Conservation (phyloP, 495 filamentous ascomycete genomes). For the Alectoria sarmentosa region DNA sequence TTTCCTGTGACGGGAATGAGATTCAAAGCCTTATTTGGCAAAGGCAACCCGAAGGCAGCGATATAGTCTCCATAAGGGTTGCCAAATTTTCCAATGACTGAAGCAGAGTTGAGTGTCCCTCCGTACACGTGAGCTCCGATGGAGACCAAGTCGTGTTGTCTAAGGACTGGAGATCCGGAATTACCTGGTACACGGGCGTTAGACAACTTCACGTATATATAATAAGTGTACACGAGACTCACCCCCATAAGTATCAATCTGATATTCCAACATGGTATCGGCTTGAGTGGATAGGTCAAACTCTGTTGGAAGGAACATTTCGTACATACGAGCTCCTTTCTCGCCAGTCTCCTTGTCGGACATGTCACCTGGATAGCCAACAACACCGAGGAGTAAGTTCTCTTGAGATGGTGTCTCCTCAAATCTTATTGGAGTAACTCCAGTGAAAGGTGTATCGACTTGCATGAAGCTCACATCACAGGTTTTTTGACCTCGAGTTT, state of each 20-base stretch:
- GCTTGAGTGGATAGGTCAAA: conserved; percentile 27
- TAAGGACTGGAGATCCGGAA: conserved; percentile 33
- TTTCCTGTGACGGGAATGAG: conserved; percentile 22
- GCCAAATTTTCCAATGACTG: conserved; percentile 29
- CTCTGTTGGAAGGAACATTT: conserved; percentile 28
- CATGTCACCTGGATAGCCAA: conserved; percentile 39
- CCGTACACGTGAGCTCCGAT: conserved; percentile 35
- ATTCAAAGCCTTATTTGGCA: conserved; percentile 19
- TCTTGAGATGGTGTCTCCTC: conserved; percentile 30
- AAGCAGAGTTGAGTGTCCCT: conserved; percentile 30
- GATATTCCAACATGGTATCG: conserved; percentile 33
- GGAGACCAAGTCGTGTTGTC: conserved; percentile 22
- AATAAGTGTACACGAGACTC: conserved; percentile 5
- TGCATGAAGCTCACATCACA: conserved; percentile 36
- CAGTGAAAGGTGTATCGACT: conserved; percentile 33
- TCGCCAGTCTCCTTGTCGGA: conserved; percentile 24
- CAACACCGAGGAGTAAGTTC: conserved; percentile 32
- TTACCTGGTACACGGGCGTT: conserved; percentile 25
- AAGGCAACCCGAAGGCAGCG: conserved; percentile 23
- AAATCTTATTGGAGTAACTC: conserved; percentile 29
- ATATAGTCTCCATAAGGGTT: conserved; percentile 30
- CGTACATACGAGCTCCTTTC: conserved; percentile 36
- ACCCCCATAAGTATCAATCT: conserved; percentile 34
- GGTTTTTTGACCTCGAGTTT: conserved; percentile 26
- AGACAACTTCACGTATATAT: background rate